Evolutionary conservation across 2,329 filamentous ascomycete species (phyloP), one percentile per base, ranked within the genome.

Genomic region (Aureobasidium sp.): DNA sequence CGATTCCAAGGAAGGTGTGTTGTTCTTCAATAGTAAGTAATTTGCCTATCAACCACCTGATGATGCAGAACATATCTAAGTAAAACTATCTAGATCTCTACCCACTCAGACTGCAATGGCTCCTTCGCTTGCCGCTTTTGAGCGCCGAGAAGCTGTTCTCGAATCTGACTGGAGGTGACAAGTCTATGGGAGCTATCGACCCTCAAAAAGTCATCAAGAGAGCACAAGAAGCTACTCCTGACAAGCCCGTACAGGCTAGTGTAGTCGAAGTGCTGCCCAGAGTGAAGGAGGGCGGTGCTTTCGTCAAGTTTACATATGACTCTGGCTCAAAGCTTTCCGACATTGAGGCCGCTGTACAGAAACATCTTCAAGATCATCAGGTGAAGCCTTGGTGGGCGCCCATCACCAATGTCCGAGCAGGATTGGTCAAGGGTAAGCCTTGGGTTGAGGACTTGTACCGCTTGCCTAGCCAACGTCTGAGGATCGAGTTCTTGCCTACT

Each of bases 391-490:
- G 92, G 89, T 97, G 94, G 78, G 95, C 87, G 67, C 92, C 92
- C 0, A 87, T 96, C 66, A 81, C 84, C 26, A 77, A 82, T 15
- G 87, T 96, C 62, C 82, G 84, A 53, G 85, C 86, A 3, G 85
- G 86, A 27, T 77, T 92, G 7, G 94, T 99, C 2, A 81, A 85
- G 61, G 94, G 94, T 10, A 85, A 87, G 26, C 94, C 94, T 0
- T 99, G 94, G 94, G 82, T 97, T 2, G 94, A 97, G 71, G 94
- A 99, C 71, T 78, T 99, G 32, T 89, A 91, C 67, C 84, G 92
- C 7, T 86, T 92, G 56, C 94, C 94, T 0, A 90, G 87, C 63
- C 81, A 80, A 44, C 82, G 89, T 32, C 70, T 99, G 41, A 88
- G 85, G 67, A 86, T 97, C 26, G 93, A 97, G 71, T 97, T 97